phyloP scores from a whole-genome alignment of 2,329 filamentous ascomycete genomes.

The Pezicula rhizophila region DNA sequence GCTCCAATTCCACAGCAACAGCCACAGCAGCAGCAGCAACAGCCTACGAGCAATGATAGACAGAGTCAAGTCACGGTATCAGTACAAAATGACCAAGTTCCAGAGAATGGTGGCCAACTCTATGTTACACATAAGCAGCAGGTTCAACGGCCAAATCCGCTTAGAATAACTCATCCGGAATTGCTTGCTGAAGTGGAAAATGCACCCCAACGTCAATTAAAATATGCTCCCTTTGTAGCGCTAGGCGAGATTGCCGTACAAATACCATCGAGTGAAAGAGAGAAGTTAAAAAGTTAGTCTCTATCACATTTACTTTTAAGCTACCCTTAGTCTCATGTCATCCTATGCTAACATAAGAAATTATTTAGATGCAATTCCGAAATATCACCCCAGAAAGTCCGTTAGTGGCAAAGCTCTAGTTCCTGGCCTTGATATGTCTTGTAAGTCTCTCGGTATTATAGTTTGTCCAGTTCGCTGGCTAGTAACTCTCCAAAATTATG shows the following conservation, averaged over 20 bases:
- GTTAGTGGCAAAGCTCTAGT: slow-evolving; percentile 24
- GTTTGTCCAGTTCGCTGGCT: not conserved
- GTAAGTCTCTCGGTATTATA: slow-evolving; percentile 16
- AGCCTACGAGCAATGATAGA: not conserved
- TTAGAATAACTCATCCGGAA: slow-evolving; percentile 15
- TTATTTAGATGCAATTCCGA: slow-evolving; percentile 23
- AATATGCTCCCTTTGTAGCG: slow-evolving; percentile 22
- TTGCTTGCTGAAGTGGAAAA: slow-evolving; percentile 13
- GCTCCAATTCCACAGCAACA: not conserved
- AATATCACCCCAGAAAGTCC: slow-evolving; percentile 25
- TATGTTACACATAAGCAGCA: not conserved
- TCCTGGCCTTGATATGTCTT: slow-evolving; percentile 21
- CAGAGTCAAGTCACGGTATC: not conserved
- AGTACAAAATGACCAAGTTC: not conserved
- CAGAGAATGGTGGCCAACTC: not conserved
- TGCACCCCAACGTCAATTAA: slow-evolving; percentile 17
- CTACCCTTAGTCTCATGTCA: not conserved
- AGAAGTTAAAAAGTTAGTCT: not conserved
- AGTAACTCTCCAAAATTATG: not conserved
- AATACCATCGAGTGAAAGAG: slow-evolving; percentile 18
- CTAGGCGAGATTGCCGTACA: slow-evolving; percentile 20
- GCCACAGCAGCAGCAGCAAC: not conserved
- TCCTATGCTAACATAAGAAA: slow-evolving; percentile 2
- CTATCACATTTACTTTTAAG: not conserved
- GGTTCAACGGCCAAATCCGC: not conserved